Evolutionary conservation across 495 filamentous ascomycete genomes (phyloP).

Genomic region (Penicillium soppii): DNA sequence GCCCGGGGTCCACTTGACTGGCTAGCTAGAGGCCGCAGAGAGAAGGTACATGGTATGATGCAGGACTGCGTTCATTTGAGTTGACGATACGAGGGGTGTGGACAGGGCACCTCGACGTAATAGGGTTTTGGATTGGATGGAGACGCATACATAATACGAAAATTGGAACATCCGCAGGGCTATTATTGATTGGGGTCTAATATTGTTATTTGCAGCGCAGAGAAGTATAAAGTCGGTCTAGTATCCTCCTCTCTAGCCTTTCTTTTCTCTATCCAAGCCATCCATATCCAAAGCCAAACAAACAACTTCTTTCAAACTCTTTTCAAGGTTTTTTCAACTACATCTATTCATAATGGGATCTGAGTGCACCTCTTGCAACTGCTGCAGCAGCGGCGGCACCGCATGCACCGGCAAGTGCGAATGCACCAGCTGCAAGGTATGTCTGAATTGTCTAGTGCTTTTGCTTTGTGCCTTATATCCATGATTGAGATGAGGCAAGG

Average conservation of each 20-base stretch:
- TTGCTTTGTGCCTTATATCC: background rate
- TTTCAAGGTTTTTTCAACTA: conserved; percentile 19
- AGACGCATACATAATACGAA: background rate
- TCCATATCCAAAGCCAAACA: conserved; percentile 5
- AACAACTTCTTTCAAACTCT: conserved; percentile 1
- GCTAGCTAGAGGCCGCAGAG: conserved; percentile 22
- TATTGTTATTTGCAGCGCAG: background rate
- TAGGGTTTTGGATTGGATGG: background rate
- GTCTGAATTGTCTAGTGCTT: conserved; percentile 8
- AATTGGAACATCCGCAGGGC: background rate
- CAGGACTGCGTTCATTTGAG: conserved; percentile 20
- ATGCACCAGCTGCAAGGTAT: conserved; percentile 40
- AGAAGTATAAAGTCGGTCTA: conserved; percentile 21
- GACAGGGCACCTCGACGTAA: conserved; percentile 10
- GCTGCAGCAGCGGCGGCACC: conserved; percentile 44
- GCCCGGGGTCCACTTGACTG: conserved; percentile 10
- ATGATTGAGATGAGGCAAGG: background rate
- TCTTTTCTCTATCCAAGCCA: conserved; percentile 3
- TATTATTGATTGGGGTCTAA: background rate
- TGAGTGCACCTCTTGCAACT: conserved; percentile 48
- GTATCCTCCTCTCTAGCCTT: conserved; percentile 5
- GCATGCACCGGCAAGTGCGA: no score
- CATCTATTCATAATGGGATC: conserved; percentile 38
- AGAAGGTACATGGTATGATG: no score
- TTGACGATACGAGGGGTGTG: conserved; percentile 24